Evolutionary conservation across 306 rosid genomes (phyloP).

Genomic region (Cicer yamashitae): DNA sequence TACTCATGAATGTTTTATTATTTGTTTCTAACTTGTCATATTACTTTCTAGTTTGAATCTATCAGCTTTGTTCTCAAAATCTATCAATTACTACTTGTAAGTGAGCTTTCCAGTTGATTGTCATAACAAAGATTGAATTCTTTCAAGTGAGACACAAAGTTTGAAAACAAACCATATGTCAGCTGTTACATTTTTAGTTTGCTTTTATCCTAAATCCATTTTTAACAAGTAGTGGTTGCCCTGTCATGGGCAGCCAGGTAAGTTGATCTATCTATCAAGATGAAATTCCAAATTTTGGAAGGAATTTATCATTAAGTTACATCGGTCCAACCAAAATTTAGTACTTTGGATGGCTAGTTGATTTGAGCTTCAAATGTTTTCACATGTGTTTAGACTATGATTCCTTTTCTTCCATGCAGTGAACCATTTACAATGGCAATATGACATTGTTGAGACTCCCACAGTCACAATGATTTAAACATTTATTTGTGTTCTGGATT

Average conservation of each 20-base stretch:
- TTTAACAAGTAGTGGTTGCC: neutral
- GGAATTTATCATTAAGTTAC: neutral
- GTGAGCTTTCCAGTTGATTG: constrained; percentile 6
- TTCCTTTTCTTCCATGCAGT: constrained; percentile 1
- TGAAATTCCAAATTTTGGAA: neutral
- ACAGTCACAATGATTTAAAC: too few species aligned
- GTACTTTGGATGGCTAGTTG: neutral
- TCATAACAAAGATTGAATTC: neutral
- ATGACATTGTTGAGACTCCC: too few species aligned
- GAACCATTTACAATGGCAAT: neutral
- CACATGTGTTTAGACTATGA: neutral
- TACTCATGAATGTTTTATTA: too few species aligned
- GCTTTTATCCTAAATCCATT: neutral
- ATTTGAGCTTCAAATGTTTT: neutral
- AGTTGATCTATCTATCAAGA: neutral
- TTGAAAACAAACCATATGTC: too few species aligned
- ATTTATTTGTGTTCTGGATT: too few species aligned
- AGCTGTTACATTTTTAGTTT: neutral
- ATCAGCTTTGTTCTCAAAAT: neutral
- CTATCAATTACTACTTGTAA: neutral
- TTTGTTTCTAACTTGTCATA: neutral
- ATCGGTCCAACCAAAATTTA: neutral
- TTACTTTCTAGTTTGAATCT: too few species aligned
- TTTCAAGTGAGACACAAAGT: constrained; percentile 1
- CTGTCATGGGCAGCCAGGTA: neutral